Base-by-base conservation (phyloP, 2,329 filamentous ascomycete genomes). In the Zymoseptoria brevis region DNA sequence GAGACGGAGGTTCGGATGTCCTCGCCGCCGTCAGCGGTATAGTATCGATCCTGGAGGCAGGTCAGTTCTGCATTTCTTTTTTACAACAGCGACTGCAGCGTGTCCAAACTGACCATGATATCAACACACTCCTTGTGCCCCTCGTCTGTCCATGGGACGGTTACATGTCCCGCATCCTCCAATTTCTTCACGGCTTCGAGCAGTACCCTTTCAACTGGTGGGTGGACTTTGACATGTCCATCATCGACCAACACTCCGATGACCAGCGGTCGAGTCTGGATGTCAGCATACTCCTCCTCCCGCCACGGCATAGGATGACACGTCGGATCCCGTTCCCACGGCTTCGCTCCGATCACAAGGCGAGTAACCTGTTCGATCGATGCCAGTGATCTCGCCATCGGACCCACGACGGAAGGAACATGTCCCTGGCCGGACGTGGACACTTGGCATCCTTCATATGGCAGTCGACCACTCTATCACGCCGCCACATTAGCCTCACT, bases 371-470 rank as follows among this genome's bases (percentile, higher is more conserved):
- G 59, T 3, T 72, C 68, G 1, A 87, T 71, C 0, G 83, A 82
- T 2, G 74, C 68, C 3, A 85, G 67, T 59, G 75, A 77, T 5
- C 83, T 75, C 5, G 81, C 75, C 73, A 87, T 77, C 1, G 85
- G 84, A 0, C 84, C 84, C n/a, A 86, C 73, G 0, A 83, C 77
- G 0, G 84, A 87, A 1, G 83, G 83, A 0, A 87, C 80, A 69
- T 87, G 83, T 58, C 86, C 82, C 65, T 87, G 84, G 2, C 84
- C 83, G 49, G 86, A 83, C 0, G 81, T 85, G 0, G 83, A 85
- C 0, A 86, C 83, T 0, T 81, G 76, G 0, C 84, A 81, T 0
- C 82, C 83, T 11, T 76, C 67, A 55, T 86, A 87, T 0, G 84
- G 82, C 0, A 86, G 67, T 5, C 84, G 77, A 2, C 76, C 75